Evolutionary conservation across 78 protist species (phyloP).

Genomic region (Anaeramoeba ignava): DNA sequence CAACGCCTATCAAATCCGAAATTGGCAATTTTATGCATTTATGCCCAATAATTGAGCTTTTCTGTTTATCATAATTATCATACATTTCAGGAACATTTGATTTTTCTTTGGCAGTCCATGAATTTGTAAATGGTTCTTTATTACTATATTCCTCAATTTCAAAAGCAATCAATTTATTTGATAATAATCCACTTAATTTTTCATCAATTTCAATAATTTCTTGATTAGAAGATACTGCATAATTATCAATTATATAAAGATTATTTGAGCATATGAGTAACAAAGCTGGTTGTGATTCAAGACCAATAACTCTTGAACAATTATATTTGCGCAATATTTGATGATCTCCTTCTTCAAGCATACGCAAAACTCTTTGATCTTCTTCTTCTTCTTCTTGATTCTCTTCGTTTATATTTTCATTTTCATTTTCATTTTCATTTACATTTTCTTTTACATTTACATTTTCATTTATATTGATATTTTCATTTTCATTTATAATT

Average conservation of each 20-base stretch:
- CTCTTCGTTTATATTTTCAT: not conserved
- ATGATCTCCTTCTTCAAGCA: too few species aligned
- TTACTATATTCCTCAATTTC: too few species aligned
- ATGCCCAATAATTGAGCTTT: too few species aligned
- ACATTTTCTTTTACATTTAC: not conserved
- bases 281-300: not conserved
- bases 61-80: too few species aligned
- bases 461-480: not conserved
- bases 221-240: not conserved
- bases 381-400: not conserved
- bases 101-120: too few species aligned
- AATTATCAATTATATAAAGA: not conserved
- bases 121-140: too few species aligned
- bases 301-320: not conserved
- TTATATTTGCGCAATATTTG: too few species aligned
- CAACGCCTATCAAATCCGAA: not conserved
- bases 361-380: too few species aligned
- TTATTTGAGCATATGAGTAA: not conserved
- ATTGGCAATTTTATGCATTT: not conserved
- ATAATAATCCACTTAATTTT: too few species aligned
- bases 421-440: not conserved
- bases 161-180: too few species aligned
- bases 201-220: not conserved
- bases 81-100: too few species aligned
- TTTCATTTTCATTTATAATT: not conserved